Base-by-base conservation (phyloP, 1,284 basidiomycete genomes). In the Inonotus hispidus region DNA sequence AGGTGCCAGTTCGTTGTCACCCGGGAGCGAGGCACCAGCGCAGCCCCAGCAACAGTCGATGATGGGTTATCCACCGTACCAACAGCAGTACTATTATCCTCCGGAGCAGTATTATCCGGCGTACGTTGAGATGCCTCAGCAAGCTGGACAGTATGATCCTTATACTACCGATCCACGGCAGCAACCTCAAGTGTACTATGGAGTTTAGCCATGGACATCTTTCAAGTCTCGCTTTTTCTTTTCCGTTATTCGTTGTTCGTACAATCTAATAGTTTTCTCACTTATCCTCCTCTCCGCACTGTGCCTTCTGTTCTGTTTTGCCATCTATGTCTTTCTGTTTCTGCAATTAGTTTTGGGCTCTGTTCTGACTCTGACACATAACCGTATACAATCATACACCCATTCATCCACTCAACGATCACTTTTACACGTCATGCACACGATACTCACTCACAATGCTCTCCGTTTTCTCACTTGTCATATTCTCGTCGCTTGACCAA, bases 71-170 rank as follows among this genome's bases (percentile, higher is more conserved):
- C 68, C 78, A 38, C 71, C 78, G 13, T 87, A 87, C 68, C 79
- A 77, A 56, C 80, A 80, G 65, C 80, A 78, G 53, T 79, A 79
- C 74, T 88, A 86, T 70, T 87, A 86, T 70, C 82, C 85, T 70
- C 82, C 85, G 21, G 84, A 87, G 59, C 78, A 80, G 64, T 87
- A 87, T 67, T 88, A 87, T 69, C 73, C 79, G 62, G 78, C 78
- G 47, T 87, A 87, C 72, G 74, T 87, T 74, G 85, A 87, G 70
- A 79, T 82, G 79, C 76, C 83, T 23, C 71, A 66, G 56, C 85
- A 83, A 65, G 73, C 76, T 65, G 78, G 82, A 68, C 81, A 81
- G 65, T 88, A 88, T 71, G 85, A 88, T 66, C 77, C 82, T 77
- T 88, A 88, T 70, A 76, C 79, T 50, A 71, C 77, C 63, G 81